Evolutionary conservation across 495 filamentous ascomycete species (phyloP), one percentile per base, ranked within the genome.

Genomic region (Penicillium samsonianum): DNA sequence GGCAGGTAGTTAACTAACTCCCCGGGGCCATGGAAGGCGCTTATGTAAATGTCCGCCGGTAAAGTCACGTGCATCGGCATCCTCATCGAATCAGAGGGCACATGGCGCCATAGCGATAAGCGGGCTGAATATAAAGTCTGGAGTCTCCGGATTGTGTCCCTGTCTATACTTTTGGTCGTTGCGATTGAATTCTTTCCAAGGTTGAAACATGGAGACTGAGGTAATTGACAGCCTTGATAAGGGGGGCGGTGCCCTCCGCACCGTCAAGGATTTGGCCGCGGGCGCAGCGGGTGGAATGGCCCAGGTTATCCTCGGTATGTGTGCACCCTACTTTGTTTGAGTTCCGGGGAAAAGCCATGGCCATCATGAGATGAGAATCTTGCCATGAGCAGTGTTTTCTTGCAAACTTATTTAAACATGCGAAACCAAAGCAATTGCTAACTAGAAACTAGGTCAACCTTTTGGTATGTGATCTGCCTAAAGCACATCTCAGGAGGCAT

Each of bases 211-310:
- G 73, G 73, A 78, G 63, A 63, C 67, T 51, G 70, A 76, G 59
- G 67, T 72, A 5, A 66, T 77, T 51, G 74, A 77, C 35, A 69
- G 72, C 25, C 46, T 73, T 23, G 58, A 73, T 51, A 67, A 76
- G 62, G 71, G 70, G 25, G 73, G 63, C 11, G 77, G 71, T 23
- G 63, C 73, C 52, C 63, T 78, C 52, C 78, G 78, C 63, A 90
- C 91, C n/a, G 67, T 88, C 63, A 99, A 99, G 78, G 95, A 99
- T 73, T 78, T 98, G 54, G 87, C 91, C 68, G 85, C 94, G 20
- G 94, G 94, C 53, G 94, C 95, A 57, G 89, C 84, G 11, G 94
- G 94, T 58, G 94, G 94, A 54, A 82, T 96, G 62, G 93, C 95
- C 22, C 95, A 98, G 73, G 94, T 99, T 37, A 75, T 99, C 55